Evolutionary conservation across 2,329 filamentous ascomycete genomes (phyloP).

Genomic region (Trichoderma sp.): DNA sequence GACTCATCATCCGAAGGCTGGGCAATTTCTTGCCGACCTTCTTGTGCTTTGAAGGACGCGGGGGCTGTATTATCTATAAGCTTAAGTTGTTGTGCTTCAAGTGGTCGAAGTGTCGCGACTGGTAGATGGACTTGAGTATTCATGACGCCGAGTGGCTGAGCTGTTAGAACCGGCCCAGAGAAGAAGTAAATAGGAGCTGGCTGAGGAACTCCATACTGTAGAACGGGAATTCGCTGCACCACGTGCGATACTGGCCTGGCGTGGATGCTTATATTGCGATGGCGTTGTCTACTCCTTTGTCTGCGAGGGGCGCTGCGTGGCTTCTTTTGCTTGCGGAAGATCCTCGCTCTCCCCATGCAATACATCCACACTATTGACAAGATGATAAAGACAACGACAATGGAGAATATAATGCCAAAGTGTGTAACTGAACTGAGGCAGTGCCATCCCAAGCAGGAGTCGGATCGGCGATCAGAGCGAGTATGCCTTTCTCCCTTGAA

Average conservation of each 20-base stretch:
- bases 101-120: background rate
- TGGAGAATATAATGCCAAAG: conserved; percentile 40
- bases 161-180: background rate
- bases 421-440: conserved; percentile 39
- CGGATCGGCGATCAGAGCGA: background rate
- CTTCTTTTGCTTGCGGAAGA: background rate
- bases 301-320: conserved; percentile 17
- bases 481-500: background rate
- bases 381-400: conserved; percentile 29
- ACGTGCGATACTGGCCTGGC: background rate
- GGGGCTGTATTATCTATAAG: background rate
- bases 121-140: background rate
- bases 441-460: conserved; percentile 35
- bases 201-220: background rate
- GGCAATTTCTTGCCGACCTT: background rate
- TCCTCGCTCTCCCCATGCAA: conserved; percentile 30
- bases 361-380: conserved; percentile 35
- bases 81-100: background rate
- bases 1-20: background rate
- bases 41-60: background rate
- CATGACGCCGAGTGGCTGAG: background rate
- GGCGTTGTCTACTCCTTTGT: conserved; percentile 8
- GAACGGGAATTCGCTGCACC: background rate
- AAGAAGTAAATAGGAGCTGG: background rate
- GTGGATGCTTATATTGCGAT: background rate